Base-by-base conservation (phyloP, 164 flowering plant species). In the Platanus orientalis region DNA sequence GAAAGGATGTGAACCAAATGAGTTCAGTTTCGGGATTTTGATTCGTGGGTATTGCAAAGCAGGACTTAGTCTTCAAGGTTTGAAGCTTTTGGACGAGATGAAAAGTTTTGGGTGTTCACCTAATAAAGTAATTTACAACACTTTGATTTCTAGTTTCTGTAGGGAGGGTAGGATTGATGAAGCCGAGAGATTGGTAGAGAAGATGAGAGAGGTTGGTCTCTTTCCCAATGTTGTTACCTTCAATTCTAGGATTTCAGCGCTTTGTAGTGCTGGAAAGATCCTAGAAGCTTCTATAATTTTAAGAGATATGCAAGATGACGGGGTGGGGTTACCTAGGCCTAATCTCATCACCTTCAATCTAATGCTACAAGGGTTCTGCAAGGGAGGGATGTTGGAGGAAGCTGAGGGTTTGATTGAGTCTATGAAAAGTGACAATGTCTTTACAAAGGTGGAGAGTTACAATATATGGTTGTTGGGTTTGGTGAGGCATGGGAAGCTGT, bases 191-290 rank as follows among this genome's bases (percentile, higher is more conserved):
- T 73, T 94, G 72, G 86, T 88, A 17, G 90, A 86, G 76, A 79
- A 61, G 75, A 89, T 91, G 97, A 77, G 82, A 54, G 81, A 67
- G 60, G 86, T 75, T 60, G 83, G 85, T 28, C 60, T 89, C 20
- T 50, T 47, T 50, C 97, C 99, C 0, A 76, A 94, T 81, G 82
- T 86, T 61, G 97, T 91, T 63, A 94, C 96, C 39, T 94, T 91
- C 64, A 94, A 91, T 73, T 76, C 91, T 62, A 83, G 96, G 80
- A 87, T 91, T 68, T 81, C 99, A 0, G 90, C 89, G 63, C 88
- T 94, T 57, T 94, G 96, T 73, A 68, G 68, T 1, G 57, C 75
- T 4, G 96, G 94, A 25, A 88, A 88, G 64, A 74, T 91, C 72
- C 58, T 80, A 4, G 96, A 91, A 71, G 99, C 97, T 28, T 80